A percentile compares a stretch with the other conserved stretches of the same genome.
Evolutionary conservation across 2,329 filamentous ascomycete species (phyloP).

Genomic region (Diaporthe caulivora): DNA sequence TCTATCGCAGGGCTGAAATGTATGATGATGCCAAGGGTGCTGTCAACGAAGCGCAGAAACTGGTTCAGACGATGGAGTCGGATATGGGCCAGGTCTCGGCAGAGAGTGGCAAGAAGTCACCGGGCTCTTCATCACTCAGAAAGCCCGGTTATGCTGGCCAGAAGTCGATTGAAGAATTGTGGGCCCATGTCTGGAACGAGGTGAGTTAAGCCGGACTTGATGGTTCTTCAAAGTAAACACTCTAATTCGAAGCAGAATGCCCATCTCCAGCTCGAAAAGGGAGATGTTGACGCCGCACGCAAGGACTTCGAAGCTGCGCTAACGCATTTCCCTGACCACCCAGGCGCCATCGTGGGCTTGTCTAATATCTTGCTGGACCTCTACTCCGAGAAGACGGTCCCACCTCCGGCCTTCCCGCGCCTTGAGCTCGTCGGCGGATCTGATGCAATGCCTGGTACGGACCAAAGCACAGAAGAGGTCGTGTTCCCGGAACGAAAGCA

Average conservation of each 20-base stretch:
- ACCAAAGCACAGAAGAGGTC: conserved; percentile 36
- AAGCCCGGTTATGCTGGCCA: conserved; percentile 81
- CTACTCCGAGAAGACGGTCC: conserved; percentile 77
- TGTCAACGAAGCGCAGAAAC: conserved; percentile 82
- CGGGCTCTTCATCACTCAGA: conserved; percentile 72
- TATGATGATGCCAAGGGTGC: conserved; percentile 85
- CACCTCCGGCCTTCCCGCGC: conserved; percentile 64
- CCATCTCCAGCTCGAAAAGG: conserved; percentile 72
- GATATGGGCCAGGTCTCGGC: conserved; percentile 70
- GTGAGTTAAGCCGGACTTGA: conserved; percentile 61
- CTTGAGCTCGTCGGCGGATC: conserved; percentile 52
- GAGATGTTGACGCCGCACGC: conserved; percentile 76
- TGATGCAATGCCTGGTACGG: conserved; percentile 41
- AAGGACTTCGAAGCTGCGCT: conserved; percentile 86
- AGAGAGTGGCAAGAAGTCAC: conserved; percentile 72
- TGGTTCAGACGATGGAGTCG: conserved; percentile 78
- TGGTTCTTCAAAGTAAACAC: neutral
- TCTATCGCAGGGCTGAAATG: conserved; percentile 87
- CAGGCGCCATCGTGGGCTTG: conserved; percentile 82
- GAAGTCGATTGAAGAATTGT: conserved; percentile 85
- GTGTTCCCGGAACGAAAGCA: conserved; percentile 26
- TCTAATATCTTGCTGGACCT: conserved; percentile 89
- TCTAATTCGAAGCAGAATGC: conserved; percentile 57
- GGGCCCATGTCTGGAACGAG: conserved; percentile 86
- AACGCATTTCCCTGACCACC: conserved; percentile 82